phyloP scores from a whole-genome alignment of 805 yeast species.

The Ogataea salicorniae region DNA sequence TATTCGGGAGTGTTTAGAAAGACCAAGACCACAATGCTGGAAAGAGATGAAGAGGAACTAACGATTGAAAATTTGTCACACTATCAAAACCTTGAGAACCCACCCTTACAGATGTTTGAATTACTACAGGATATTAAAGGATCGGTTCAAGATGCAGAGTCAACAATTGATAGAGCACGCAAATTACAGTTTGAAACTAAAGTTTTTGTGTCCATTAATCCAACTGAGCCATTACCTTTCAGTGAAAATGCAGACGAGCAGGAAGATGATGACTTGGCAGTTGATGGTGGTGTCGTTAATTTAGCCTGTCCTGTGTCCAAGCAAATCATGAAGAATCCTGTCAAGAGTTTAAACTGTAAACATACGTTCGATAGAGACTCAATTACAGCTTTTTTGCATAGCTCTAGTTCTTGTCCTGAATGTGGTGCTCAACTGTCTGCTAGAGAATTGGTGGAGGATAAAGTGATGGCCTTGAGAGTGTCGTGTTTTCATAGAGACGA shows the following conservation, averaged over 20 bases:
- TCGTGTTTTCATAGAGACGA: conserved; percentile 30
- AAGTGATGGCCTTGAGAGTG: conserved; percentile 52
- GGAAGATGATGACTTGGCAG: conserved; percentile 56
- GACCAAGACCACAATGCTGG: conserved; percentile 21
- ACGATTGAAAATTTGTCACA: conserved; percentile 20
- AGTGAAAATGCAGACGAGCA: conserved; percentile 27
- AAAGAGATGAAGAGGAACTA: conserved; percentile 20
- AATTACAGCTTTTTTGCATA: conserved; percentile 30
- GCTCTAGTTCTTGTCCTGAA: conserved; percentile 48
- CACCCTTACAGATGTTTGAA: conserved; percentile 19
- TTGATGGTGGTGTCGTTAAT: conserved; percentile 68
- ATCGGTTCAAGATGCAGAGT: conserved; percentile 1
- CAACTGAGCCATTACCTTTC: conserved; percentile 57
- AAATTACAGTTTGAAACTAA: conserved; percentile 32
- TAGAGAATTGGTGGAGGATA: conserved; percentile 41
- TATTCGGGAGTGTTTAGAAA: conserved; percentile 11
- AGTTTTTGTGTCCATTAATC: conserved; percentile 48
- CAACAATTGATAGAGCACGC: not conserved
- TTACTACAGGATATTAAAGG: conserved; percentile 6
- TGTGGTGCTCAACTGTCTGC: conserved; percentile 37
- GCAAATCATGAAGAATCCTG: conserved; percentile 47
- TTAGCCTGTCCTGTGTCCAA: conserved; percentile 64
- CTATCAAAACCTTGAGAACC: conserved; percentile 12
- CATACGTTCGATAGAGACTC: conserved; percentile 57
- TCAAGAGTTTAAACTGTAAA: conserved; percentile 48